Evolutionary conservation across 495 filamentous ascomycete species (phyloP).

Genomic region (Oleoguttula mirabilis): DNA sequence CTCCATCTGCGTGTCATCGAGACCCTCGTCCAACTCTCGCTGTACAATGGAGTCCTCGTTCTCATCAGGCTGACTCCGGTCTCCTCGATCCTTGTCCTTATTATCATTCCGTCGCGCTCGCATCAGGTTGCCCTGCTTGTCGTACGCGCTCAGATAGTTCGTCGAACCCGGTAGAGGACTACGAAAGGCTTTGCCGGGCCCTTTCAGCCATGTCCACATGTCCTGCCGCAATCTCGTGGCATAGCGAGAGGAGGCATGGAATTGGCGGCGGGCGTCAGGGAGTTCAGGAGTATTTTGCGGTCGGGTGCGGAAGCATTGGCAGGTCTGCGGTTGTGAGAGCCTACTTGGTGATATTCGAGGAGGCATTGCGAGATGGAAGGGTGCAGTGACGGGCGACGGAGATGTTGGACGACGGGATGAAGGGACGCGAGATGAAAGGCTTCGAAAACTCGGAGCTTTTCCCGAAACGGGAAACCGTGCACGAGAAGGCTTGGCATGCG

Average conservation of each 20-base stretch:
- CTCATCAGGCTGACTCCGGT: too few species aligned
- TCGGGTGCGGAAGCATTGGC: constrained; percentile 14
- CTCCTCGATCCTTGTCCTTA: constrained; percentile 6
- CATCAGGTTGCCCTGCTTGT: constrained; percentile 32
- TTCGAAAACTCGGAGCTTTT: too few species aligned
- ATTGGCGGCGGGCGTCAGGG: background rate
- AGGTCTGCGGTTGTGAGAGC: constrained; percentile 6
- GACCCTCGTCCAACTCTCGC: constrained; percentile 16
- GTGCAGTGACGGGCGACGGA: too few species aligned
- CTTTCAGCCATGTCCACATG: constrained; percentile 60
- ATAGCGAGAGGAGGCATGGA: constrained; percentile 11
- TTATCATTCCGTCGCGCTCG: constrained; percentile 18
- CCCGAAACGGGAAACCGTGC: too few species aligned
- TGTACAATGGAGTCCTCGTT: constrained; percentile 14
- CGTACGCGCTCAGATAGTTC: constrained; percentile 51
- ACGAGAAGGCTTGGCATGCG: too few species aligned
- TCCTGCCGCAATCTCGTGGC: constrained; percentile 18
- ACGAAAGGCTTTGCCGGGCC: constrained; percentile 43
- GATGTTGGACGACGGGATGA: too few species aligned
- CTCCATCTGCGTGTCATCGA: constrained; percentile 9
- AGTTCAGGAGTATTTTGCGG: background rate
- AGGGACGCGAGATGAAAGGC: too few species aligned
- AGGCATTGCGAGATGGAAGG: constrained; percentile 14
- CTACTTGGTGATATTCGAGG: constrained; percentile 13
- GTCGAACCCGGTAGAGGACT: constrained; percentile 45